These are phyloP conservation scores for Prunus dulcis DNA, from an alignment of 306 rosid genomes.

Conservation along the genomic window DNA sequence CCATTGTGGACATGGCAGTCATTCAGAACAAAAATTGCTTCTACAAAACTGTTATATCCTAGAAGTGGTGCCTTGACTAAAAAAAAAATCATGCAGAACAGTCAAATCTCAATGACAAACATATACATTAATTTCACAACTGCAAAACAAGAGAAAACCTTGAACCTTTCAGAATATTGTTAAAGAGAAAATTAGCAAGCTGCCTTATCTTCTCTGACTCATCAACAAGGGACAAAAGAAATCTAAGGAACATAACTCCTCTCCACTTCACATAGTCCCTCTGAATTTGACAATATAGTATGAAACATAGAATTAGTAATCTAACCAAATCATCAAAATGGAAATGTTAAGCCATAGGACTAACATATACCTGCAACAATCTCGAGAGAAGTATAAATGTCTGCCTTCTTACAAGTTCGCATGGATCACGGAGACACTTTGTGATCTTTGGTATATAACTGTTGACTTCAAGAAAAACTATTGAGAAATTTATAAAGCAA, in stretches of 20 bases:
- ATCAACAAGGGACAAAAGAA: conserved; percentile 92
- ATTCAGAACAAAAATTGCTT: conserved; percentile 85
- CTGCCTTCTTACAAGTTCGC: conserved; percentile 96
- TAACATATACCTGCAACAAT: conserved; percentile 68
- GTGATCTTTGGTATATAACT: conserved; percentile 86
- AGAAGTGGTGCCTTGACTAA: conserved; percentile 90
- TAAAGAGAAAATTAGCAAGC: conserved; percentile 74
- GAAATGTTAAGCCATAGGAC: conserved; percentile 9
- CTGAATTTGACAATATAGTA: conserved; percentile 37
- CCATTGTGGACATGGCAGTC: conserved; percentile 66
- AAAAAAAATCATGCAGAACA: conserved; percentile 14
- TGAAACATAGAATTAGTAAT: conserved; percentile 1
- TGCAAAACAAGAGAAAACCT: conserved; percentile 17
- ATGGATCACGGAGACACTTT: conserved; percentile 84
- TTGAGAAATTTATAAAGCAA: conserved; percentile 28
- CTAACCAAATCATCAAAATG: conserved; percentile 4
- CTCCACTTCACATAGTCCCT: conserved; percentile 98
- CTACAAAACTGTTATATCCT: conserved; percentile 89
- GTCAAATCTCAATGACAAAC: conserved; percentile 20
- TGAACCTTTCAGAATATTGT: conserved; percentile 85
- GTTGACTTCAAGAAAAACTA: conserved; percentile 41
- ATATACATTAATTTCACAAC: conserved; percentile 14
- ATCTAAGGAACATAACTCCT: conserved; percentile 91
- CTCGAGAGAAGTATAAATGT: conserved; percentile 87
- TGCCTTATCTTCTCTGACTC: conserved; percentile 86